A percentile compares a stretch with the other conserved stretches of the same genome.
phyloP scores from a whole-genome alignment of 768 basidiomycete genomes.

The Phaeotremella skinneri region DNA sequence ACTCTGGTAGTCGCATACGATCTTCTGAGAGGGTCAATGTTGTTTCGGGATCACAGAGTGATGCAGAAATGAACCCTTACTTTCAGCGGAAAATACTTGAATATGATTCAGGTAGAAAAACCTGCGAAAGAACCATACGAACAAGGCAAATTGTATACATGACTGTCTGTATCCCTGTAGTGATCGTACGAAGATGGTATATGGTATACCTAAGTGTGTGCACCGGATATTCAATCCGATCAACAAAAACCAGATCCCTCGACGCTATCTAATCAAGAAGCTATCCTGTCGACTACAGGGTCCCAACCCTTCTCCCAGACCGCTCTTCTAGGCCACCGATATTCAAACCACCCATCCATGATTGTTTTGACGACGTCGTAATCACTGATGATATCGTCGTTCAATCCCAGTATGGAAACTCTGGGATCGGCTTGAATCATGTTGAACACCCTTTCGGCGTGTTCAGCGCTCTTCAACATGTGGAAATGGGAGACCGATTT shows the following conservation, averaged over 20 bases:
- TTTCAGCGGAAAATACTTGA: no score
- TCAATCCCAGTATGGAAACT: slow-evolving; percentile 42
- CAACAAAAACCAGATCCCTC: not conserved
- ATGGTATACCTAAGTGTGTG: no score
- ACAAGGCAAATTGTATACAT: no score
- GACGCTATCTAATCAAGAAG: slow-evolving; percentile 1
- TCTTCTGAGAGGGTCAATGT: no score
- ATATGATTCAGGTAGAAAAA: no score
- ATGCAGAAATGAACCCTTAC: no score
- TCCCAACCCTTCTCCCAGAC: slow-evolving; percentile 41
- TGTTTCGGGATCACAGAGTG: no score
- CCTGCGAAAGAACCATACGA: no score
- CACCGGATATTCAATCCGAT: no score
- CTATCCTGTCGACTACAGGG: slow-evolving; percentile 12
- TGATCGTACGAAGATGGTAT: no score
- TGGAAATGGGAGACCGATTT: slow-evolving; percentile 43
- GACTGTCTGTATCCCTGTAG: no score
- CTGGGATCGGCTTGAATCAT: slow-evolving; percentile 28
- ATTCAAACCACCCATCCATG: slow-evolving; percentile 37
- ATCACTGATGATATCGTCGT: slow-evolving; percentile 45
- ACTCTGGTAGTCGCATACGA: no score
- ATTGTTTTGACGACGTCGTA: slow-evolving; percentile 34
- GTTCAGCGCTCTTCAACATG: slow-evolving; percentile 36
- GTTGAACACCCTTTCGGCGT: slow-evolving; percentile 33
- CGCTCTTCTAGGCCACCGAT: slow-evolving; percentile 37